Evolutionary conservation across 140 eudicot genomes (phyloP).

Genomic region (Senecio squalidus): DNA sequence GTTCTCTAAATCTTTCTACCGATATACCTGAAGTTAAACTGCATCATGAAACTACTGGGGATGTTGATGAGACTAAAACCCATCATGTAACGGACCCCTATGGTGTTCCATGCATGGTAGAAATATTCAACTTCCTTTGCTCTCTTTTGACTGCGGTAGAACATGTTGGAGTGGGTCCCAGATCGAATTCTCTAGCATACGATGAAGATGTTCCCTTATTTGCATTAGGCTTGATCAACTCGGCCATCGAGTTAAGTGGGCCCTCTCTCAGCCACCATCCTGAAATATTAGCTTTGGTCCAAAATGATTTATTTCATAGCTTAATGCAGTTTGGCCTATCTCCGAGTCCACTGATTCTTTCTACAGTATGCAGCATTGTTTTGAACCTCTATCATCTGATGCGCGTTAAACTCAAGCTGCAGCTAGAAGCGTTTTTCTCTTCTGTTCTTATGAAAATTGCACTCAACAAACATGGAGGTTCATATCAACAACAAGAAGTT

Average conservation of each 20-base stretch:
- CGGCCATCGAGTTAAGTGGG: conserved; percentile 73
- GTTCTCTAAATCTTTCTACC: conserved; percentile 21
- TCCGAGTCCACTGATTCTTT: conserved; percentile 59
- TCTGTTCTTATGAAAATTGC: conserved; percentile 50
- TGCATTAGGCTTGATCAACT: conserved; percentile 59
- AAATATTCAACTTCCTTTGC: conserved; percentile 58
- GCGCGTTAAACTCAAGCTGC: conserved; percentile 59
- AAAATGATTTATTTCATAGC: conserved; percentile 55
- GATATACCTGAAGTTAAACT: conserved; percentile 30
- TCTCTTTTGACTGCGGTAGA: conserved; percentile 59
- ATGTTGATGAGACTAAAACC: conserved; percentile 15
- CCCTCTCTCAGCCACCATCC: conserved; percentile 53
- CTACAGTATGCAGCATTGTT: conserved; percentile 67
- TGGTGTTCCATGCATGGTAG: conserved; percentile 67
- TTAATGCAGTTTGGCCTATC: conserved; percentile 68
- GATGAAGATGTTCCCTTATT: conserved; percentile 77
- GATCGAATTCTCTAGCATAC: conserved; percentile 50
- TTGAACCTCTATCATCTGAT: conserved; percentile 59
- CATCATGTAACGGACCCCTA: conserved; percentile 43
- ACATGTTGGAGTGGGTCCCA: conserved; percentile 38
- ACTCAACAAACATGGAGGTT: conserved; percentile 48
- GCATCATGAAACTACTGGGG: conserved; percentile 30
- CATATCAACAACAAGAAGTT: conserved; percentile 72
- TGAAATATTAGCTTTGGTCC: conserved; percentile 47
- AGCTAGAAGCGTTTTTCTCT: conserved; percentile 60